These are phyloP conservation scores for Phaeotremella fagi DNA, from an alignment of 768 basidiomycete genomes.

Conservation along the genomic window DNA sequence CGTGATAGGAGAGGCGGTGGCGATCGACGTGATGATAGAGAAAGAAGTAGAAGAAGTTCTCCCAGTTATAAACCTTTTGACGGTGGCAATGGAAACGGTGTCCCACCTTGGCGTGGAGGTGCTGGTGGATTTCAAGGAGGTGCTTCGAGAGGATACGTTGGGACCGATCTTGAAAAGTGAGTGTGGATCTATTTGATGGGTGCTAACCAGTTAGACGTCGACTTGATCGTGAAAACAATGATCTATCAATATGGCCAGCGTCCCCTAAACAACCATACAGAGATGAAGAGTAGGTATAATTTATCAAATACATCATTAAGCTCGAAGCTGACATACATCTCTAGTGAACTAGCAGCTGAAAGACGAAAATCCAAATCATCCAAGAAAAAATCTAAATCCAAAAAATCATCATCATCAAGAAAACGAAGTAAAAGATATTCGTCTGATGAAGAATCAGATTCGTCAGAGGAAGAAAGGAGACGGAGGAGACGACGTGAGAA, in stretches of 20 bases:
- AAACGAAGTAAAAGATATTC: slow-evolving; percentile 11
- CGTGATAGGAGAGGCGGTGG: slow-evolving; percentile 4
- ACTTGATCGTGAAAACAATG: slow-evolving; percentile 35
- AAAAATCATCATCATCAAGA: slow-evolving; percentile 18
- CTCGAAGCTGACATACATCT: background rate
- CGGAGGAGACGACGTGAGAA: slow-evolving; percentile 30
- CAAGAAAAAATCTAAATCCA: slow-evolving; percentile 26
- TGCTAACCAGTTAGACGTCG: slow-evolving; percentile 28
- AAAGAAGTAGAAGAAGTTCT: slow-evolving; percentile 10
- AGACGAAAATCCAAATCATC: slow-evolving; percentile 21
- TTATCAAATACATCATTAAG: too few species aligned
- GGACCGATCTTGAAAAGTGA: slow-evolving; percentile 31
- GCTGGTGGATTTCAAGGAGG: background rate
- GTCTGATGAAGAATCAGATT: slow-evolving; percentile 26
- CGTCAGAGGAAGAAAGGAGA: slow-evolving; percentile 46
- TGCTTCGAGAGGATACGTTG: slow-evolving; percentile 11
- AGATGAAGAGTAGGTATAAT: slow-evolving; percentile 39
- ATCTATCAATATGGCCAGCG: slow-evolving; percentile 44
- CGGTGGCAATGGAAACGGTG: slow-evolving; percentile 14
- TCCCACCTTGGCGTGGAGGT: slow-evolving; percentile 13
- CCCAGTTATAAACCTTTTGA: slow-evolving; percentile 16
- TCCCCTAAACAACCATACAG: slow-evolving; percentile 41
- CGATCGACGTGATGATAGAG: background rate
- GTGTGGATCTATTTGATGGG: too few species aligned
- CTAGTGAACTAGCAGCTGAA: slow-evolving; percentile 33